Base-by-base conservation (phyloP, 768 basidiomycete genomes). In the Boletus eberwhitei region DNA sequence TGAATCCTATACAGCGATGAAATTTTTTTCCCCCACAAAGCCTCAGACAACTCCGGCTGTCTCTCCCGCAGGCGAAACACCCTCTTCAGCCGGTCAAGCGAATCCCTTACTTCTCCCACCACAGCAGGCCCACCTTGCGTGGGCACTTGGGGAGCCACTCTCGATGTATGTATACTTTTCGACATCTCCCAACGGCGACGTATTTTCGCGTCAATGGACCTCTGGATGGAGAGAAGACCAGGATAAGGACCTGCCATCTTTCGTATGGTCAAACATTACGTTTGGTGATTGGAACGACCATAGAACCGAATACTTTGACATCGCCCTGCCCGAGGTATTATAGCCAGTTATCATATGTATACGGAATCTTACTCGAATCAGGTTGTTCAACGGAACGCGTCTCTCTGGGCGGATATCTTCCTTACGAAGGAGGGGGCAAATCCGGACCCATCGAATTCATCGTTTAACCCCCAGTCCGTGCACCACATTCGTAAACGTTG, bases 331-430 rank as follows among this genome's bases (percentile, higher is more conserved):
- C 1, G 70, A 79, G 72, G 91, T 91, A 67, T 59, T 22, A 78
- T 37, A 31, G 8, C 35, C 50, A 34, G 8, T 31, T 42, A 31
- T 51, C 44, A 39, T 49, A 11, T 34, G 22, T 44, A 21, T 47
- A 57, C 48, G 5, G 34, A 17, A 26, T 46, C 41, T 39, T 57
- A 67, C 34, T 38, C 22, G 22, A 47, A 35, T 29, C 61, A 93
- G 91, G 78, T 76, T 46, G 93, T 93, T 12, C 77, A 88, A 64
- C 77, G 76, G 53, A 96, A 96, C 65, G 88, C 82, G 12, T 83
- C 88, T 2, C 70, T 94, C 45, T 96, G 88, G 87, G 87, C 87
- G 16, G 90, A 95, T 62, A 77, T 93, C 6, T 89, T 88, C 67
- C 70, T 96, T 8, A 78, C 84, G 1, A 84, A 80, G 58, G 78